phyloP scores from a whole-genome alignment of 2,329 filamentous ascomycete genomes.

The Paraconiothyrium brasiliense region DNA sequence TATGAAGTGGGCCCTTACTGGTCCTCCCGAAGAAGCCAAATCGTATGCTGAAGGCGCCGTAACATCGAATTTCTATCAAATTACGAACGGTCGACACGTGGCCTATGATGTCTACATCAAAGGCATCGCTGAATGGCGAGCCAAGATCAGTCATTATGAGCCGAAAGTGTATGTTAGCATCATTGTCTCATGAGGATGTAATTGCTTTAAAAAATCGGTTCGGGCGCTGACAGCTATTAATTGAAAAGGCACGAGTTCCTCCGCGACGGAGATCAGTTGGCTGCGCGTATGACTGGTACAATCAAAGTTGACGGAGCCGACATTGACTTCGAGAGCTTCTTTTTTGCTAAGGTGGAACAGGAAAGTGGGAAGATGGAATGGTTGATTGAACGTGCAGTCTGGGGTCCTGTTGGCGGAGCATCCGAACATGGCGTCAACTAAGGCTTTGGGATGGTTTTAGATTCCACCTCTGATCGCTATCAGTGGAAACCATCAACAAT shows the following conservation, averaged over 20 bases:
- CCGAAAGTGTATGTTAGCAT: constrained; percentile 35
- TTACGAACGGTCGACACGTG: constrained; percentile 34
- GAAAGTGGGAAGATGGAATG: constrained; percentile 39
- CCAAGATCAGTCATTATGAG: constrained; percentile 38
- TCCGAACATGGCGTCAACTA: neutral
- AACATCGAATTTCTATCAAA: constrained; percentile 20
- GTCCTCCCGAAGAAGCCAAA: constrained; percentile 18
- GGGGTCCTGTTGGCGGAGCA: constrained; percentile 22
- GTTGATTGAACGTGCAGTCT: constrained; percentile 41
- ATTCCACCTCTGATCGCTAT: no score
- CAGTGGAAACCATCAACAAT: no score
- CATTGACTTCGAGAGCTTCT: constrained; percentile 41
- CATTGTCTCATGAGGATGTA: neutral
- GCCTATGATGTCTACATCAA: constrained; percentile 32
- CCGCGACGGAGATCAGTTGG: constrained; percentile 41
- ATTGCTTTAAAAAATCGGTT: neutral
- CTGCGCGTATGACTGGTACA: constrained; percentile 42
- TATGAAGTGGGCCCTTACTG: constrained; percentile 22
- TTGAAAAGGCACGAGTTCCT: constrained; percentile 37
- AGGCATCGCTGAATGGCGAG: constrained; percentile 36
- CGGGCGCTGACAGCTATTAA: neutral
- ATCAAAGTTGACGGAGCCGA: constrained; percentile 37
- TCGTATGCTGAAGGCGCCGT: constrained; percentile 15
- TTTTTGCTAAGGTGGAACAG: constrained; percentile 40
- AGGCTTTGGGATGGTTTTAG: neutral